Conservation (phyloP, 2,329 filamentous ascomycete genomes). For the Pseudopithomyces chartarum region DNA sequence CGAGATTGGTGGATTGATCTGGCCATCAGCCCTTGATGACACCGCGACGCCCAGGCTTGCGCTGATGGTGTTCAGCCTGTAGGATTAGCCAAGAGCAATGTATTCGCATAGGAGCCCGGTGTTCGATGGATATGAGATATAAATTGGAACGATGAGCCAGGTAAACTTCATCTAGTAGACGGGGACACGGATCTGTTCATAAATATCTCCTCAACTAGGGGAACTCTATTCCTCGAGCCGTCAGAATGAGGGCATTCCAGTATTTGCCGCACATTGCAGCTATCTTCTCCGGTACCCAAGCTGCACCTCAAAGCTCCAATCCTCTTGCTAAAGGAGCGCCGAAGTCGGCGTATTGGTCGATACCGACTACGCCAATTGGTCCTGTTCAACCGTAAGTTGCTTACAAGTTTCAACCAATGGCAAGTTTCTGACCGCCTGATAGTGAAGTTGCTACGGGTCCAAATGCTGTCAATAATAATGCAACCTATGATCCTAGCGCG, state of each 20-base stretch:
- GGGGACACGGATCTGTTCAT: neutral
- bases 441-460: neutral
- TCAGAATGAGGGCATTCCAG: neutral
- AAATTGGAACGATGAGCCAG: neutral
- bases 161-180: neutral
- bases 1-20: neutral
- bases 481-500: neutral
- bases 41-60: neutral
- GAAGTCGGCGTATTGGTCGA: constrained; percentile 4
- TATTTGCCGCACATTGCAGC: neutral
- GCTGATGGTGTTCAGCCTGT: neutral
- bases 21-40: neutral
- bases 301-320: neutral
- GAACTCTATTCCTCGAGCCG: neutral
- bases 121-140: neutral
- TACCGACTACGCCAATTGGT: neutral
- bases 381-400: neutral
- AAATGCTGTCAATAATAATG: neutral
- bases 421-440: neutral
- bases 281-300: neutral
- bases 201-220: neutral
- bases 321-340: constrained; percentile 4
- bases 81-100: neutral
- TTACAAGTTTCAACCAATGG: neutral
- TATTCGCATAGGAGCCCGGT: neutral